Percentiles rank a stretch among this genome's conserved stretches.
Conservation (phyloP, 352 stramenopile species). For the Globisporangium perplexum region DNA sequence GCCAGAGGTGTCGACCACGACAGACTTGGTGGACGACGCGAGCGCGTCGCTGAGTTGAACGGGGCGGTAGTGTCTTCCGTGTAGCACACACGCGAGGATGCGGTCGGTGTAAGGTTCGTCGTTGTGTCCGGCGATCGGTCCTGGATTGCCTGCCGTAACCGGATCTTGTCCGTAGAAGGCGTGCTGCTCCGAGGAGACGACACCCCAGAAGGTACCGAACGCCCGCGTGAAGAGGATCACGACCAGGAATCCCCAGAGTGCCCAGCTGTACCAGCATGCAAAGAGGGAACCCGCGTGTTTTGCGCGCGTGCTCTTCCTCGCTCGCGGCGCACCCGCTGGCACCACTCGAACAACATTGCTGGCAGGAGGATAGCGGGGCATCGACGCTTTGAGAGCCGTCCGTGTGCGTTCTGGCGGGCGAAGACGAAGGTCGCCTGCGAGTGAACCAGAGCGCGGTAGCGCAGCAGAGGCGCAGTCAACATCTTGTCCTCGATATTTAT, state of each 20-base stretch:
- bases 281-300: background rate
- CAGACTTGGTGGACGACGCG: background rate
- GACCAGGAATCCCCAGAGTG: background rate
- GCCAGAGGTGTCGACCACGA: conserved; percentile 12
- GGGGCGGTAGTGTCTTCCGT: conserved; percentile 30
- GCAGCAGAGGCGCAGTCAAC: too few species aligned
- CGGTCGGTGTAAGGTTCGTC: conserved; percentile 48
- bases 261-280: background rate
- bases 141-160: background rate
- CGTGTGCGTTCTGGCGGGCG: too few species aligned
- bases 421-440: too few species aligned
- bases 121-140: conserved; percentile 24
- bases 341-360: background rate
- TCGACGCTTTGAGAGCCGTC: too few species aligned
- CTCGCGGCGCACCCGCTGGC: too few species aligned
- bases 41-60: conserved; percentile 26
- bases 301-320: background rate
- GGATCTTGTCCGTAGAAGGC: conserved; percentile 5
- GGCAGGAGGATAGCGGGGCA: too few species aligned
- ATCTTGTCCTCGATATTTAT: too few species aligned
- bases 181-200: background rate
- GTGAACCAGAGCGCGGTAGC: too few species aligned
- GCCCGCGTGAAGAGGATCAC: background rate
- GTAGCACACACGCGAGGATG: conserved; percentile 32
- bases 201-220: background rate